Base-by-base conservation (phyloP, 257 asterid genomes). In the Gentiana macrophylla region DNA sequence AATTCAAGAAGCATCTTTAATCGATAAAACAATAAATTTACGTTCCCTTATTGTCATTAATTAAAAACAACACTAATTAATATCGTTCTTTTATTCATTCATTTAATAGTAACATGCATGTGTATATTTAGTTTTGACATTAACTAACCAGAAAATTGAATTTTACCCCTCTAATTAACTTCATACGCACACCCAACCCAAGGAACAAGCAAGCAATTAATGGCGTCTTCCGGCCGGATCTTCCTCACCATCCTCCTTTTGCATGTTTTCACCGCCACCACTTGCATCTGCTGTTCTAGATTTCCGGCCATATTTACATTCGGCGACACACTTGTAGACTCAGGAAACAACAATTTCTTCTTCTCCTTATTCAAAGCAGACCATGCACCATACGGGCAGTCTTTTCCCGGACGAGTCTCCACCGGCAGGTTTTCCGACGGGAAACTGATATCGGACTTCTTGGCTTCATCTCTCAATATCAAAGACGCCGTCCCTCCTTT, bases 361-460 rank as follows among this genome's bases (percentile, higher is more conserved):
- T 11, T 10, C 2, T 59, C 75, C 13, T 3, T 56, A 5, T 35
- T 70, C 41, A 65, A 64, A 70, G 70, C 67, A 36, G 56, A 70
- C 52, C 75, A 70, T 36, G 53, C 57, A 1, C 70, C 70, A 1
- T 70, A 60, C 12, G 75, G 75, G 2, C 62, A 53, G 44, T 54
- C 37, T 13, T 64, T 59, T 35, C 74, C 74, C 0, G 63, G 54
- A 13, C 55, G 52, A 7, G 11, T 58, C 50, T 54, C 76, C 4
- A 66, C 68, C 2, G 72, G 72, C 0, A 50, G 72, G 15, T 71
- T 71, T 55, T 56, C 72, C 1, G 55, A 71, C 10, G 76, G 76
- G 32, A 71, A 57, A 51, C 54, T 71, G 51, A 12, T 66, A 36
- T 41, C 76, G 8, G 76, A 71, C 11, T 60, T 66, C 15, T 1